Percentiles rank a stretch among this genome's conserved stretches.
Conservation (phyloP, 164 flowering plant genomes). For the Vitis rupestris region DNA sequence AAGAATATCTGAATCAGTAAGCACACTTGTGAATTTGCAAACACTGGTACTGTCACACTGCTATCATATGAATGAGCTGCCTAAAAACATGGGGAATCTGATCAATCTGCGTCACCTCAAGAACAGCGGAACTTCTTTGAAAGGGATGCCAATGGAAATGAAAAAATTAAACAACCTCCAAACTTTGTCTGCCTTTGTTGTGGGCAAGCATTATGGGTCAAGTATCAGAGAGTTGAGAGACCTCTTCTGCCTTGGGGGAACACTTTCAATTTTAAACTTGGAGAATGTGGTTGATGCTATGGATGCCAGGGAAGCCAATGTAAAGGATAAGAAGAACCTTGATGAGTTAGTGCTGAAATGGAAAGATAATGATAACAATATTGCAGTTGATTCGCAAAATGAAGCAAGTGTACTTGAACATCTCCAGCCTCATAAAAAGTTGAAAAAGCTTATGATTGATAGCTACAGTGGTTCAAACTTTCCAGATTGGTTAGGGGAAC, state of each 20-base stretch:
- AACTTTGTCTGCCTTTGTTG: conserved; percentile 3
- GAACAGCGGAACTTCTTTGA: neutral
- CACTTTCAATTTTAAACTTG: conserved; percentile 10
- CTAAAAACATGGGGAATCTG: conserved; percentile 13
- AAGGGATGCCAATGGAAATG: conserved; percentile 15
- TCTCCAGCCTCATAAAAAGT: conserved; percentile 8
- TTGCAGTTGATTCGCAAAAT: neutral
- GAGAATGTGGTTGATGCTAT: conserved; percentile 11
- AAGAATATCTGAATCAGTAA: neutral
- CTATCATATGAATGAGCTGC: conserved; percentile 10
- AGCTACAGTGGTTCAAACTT: conserved; percentile 15
- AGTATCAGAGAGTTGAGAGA: conserved; percentile 8
- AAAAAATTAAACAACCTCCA: conserved; percentile 13
- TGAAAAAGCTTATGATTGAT: conserved; percentile 7
- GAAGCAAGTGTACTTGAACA: conserved; percentile 6
- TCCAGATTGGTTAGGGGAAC: conserved; percentile 18
- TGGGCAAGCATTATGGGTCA: neutral
- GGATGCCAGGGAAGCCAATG: conserved; percentile 17
- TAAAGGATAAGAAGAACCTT: conserved; percentile 14
- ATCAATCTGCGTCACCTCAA: conserved; percentile 25
- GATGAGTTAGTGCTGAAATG: conserved; percentile 11
- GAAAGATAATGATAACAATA: neutral
- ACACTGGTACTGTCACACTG: neutral
- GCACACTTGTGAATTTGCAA: neutral
- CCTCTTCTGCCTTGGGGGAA: neutral